These are phyloP conservation scores for Akanthomyces muscarius DNA, from an alignment of 2,329 filamentous ascomycete genomes.

Conservation along the genomic window DNA sequence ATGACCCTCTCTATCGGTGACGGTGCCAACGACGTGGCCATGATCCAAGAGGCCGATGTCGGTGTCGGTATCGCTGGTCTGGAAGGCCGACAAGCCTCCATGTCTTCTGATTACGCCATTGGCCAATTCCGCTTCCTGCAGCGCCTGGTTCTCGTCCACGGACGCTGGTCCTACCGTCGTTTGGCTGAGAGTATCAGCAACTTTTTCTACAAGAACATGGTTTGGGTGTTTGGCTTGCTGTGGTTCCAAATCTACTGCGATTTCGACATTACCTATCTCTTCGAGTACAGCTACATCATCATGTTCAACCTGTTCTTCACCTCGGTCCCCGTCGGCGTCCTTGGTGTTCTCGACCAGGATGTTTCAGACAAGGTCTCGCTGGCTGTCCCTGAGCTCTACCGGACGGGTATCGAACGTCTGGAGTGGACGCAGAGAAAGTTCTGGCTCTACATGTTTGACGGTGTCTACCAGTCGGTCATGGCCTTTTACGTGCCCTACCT, in stretches of 20 bases:
- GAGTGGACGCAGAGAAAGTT: slow-evolving; percentile 98
- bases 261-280: slow-evolving; percentile 94
- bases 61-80: slow-evolving; percentile 92
- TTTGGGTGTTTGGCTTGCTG: slow-evolving; percentile 95
- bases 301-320: slow-evolving; percentile 97
- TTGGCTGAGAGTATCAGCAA: slow-evolving; percentile 93
- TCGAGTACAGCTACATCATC: slow-evolving; percentile 96
- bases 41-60: slow-evolving; percentile 98
- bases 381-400: slow-evolving; percentile 91
- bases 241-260: slow-evolving; percentile 97
- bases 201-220: slow-evolving; percentile 99
- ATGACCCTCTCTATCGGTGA: slow-evolving; percentile 94
- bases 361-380: slow-evolving; percentile 91
- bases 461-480: slow-evolving; percentile 89
- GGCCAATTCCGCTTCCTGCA: slow-evolving; percentile 89
- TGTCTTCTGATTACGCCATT: slow-evolving; percentile 95
- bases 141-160: slow-evolving; percentile 81
- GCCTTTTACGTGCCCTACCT: slow-evolving; percentile 91
- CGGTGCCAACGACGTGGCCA: slow-evolving; percentile 92
- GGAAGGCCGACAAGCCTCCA: slow-evolving; percentile 86
- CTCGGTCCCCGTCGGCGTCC: slow-evolving; percentile 87
- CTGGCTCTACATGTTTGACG: slow-evolving; percentile 94
- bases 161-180: slow-evolving; percentile 92
- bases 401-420: slow-evolving; percentile 87
- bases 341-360: slow-evolving; percentile 96